Conservation (phyloP, 73 alveolate species). For the Halteria grandinella region DNA sequence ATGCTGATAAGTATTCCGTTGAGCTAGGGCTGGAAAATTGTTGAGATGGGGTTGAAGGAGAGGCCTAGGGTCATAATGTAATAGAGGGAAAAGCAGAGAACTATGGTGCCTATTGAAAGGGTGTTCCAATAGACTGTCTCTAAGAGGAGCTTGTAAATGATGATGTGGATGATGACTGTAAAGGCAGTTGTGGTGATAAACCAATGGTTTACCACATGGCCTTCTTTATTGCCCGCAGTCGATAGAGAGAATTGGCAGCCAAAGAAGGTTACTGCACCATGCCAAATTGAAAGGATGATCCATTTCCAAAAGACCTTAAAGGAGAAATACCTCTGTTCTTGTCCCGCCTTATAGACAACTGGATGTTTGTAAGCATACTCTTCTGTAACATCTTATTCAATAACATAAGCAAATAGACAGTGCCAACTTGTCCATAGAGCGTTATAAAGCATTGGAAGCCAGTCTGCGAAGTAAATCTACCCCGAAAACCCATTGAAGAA, state of each 20-base stretch:
- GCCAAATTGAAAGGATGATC: conserved; percentile 75
- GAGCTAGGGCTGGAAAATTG: conserved; percentile 65
- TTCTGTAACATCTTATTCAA: conserved; percentile 67
- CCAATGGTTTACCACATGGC: conserved; percentile 82
- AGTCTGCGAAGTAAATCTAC: conserved; percentile 87
- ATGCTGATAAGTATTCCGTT: conserved; percentile 60
- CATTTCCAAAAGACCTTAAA: conserved; percentile 84
- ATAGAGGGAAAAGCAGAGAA: conserved; percentile 50
- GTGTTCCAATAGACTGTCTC: conserved; percentile 79
- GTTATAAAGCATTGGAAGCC: conserved; percentile 88
- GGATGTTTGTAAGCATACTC: conserved; percentile 25
- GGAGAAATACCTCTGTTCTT: conserved; percentile 71
- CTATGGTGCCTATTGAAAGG: conserved; percentile 38
- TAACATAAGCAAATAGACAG: conserved; percentile 80
- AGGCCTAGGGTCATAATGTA: conserved; percentile 35
- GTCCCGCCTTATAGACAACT: conserved; percentile 80
- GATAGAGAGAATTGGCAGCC: conserved; percentile 19
- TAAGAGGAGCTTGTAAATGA: conserved; percentile 77
- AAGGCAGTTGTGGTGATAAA: conserved; percentile 79
- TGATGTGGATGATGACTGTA: conserved; percentile 83
- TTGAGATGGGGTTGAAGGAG: conserved; percentile 52
- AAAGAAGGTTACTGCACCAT: conserved; percentile 76
- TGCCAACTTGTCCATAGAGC: conserved; percentile 89
- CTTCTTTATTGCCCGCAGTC: conserved; percentile 65
- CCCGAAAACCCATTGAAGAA: conserved; percentile 89